Conservation (phyloP, 2,329 filamentous ascomycete genomes). For the Neofusicoccum laricinum region DNA sequence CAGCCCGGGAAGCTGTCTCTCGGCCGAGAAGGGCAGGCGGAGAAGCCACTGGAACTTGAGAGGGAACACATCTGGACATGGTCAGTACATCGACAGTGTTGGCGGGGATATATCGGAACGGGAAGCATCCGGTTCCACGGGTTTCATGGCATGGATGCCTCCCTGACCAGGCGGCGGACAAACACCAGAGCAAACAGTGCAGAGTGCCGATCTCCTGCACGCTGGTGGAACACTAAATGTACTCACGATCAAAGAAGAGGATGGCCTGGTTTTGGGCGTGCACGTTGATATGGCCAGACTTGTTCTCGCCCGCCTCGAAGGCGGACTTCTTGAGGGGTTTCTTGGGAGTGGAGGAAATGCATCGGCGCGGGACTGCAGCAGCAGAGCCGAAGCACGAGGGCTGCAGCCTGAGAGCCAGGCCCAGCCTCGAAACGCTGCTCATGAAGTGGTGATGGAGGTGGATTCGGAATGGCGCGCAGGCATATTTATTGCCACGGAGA, state of each 20-base stretch:
- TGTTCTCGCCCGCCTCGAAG: conserved; percentile 56
- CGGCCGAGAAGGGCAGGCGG: conserved; percentile 49
- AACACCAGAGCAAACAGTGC: neutral
- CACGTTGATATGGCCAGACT: conserved; percentile 74
- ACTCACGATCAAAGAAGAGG: conserved; percentile 83
- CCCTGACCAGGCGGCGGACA: neutral
- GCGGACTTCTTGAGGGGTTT: conserved; percentile 21
- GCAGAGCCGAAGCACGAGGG: conserved; percentile 6
- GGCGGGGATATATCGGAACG: neutral
- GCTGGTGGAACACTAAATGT: neutral
- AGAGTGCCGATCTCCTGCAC: no score
- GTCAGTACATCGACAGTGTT: neutral
- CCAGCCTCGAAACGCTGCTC: conserved; percentile 14
- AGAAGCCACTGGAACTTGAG: conserved; percentile 67
- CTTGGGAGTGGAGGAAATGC: conserved; percentile 5
- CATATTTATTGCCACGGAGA: neutral
- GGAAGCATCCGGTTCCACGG: neutral
- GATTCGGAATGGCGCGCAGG: neutral
- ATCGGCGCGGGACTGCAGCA: neutral
- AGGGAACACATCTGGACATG: conserved; percentile 71
- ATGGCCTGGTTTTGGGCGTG: conserved; percentile 74
- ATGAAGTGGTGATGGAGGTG: neutral
- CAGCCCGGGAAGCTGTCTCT: conserved; percentile 47
- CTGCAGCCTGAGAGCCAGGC: conserved; percentile 14
- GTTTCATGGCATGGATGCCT: neutral